Percentiles rank a stretch among this genome's conserved stretches.
Conservation (phyloP, 2,329 filamentous ascomycete species). For the Bipolaris victoriae region DNA sequence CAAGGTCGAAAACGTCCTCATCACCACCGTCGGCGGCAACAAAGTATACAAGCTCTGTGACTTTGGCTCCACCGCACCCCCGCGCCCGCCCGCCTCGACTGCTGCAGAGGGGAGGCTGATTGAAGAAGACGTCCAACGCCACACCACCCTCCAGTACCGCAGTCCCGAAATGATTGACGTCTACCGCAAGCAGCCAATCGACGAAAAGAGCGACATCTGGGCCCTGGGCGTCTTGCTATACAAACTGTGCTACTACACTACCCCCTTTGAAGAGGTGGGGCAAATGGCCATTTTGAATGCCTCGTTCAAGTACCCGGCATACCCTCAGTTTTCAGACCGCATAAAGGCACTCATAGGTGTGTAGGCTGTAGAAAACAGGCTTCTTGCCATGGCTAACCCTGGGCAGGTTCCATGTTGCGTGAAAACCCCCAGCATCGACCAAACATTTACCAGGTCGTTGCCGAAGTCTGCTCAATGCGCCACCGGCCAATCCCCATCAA, state of each 20-base stretch:
- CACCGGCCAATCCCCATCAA: conserved; percentile 84
- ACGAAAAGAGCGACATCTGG: conserved; percentile 99
- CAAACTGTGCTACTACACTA: conserved; percentile 99
- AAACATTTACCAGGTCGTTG: conserved; percentile 92
- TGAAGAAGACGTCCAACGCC: conserved; percentile 95
- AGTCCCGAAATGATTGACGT: conserved; percentile 99
- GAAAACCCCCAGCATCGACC: conserved; percentile 81
- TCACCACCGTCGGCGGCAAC: conserved; percentile 69
- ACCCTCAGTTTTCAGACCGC: conserved; percentile 87
- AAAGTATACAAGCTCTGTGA: conserved; percentile 95
- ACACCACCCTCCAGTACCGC: conserved; percentile 95
- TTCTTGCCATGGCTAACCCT: conserved; percentile 20
- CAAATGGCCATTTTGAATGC: conserved; percentile 97
- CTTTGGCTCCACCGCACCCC: conserved; percentile 89
- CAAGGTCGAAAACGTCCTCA: conserved; percentile 98
- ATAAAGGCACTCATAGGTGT: conserved; percentile 88
- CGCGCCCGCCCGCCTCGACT: conserved; percentile 82
- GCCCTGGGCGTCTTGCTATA: conserved; percentile 93
- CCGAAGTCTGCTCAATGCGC: conserved; percentile 87
- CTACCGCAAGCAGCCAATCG: conserved; percentile 92
- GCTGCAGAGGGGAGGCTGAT: conserved; percentile 88
- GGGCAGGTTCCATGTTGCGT: conserved; percentile 83
- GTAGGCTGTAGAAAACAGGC: conserved; percentile 34
- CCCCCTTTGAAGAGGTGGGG: conserved; percentile 95
- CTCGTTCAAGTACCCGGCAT: conserved; percentile 86